These are phyloP conservation scores for Suillus lakei DNA, from an alignment of 768 basidiomycete genomes.

Conservation along the genomic window DNA sequence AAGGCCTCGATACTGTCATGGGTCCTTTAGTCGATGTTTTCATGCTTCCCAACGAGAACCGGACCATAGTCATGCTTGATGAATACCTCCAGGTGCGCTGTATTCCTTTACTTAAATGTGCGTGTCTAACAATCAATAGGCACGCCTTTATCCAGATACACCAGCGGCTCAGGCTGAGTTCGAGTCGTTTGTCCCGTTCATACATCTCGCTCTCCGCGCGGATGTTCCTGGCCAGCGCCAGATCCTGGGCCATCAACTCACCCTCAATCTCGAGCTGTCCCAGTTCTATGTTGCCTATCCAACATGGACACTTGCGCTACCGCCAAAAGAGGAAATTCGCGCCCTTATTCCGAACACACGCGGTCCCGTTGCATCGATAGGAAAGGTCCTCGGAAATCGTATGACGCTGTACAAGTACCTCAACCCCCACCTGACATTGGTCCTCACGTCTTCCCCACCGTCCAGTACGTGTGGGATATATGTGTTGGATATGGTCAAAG, in stretches of 20 bases:
- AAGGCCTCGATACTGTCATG: slow-evolving; percentile 64
- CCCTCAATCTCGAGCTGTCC: slow-evolving; percentile 45
- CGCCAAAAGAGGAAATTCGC: slow-evolving; percentile 60
- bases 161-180: slow-evolving; percentile 48
- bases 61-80: slow-evolving; percentile 70
- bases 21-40: slow-evolving; percentile 66
- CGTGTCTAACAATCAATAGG: slow-evolving; percentile 38
- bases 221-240: slow-evolving; percentile 45
- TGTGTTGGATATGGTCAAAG: slow-evolving; percentile 81
- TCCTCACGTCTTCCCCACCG: slow-evolving; percentile 53
- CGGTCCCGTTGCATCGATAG: slow-evolving; percentile 73
- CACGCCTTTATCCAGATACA: slow-evolving; percentile 71
- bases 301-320: slow-evolving; percentile 69
- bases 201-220: slow-evolving; percentile 64
- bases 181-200: slow-evolving; percentile 42
- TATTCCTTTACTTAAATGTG: not conserved
- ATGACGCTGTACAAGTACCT: slow-evolving; percentile 94
- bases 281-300: slow-evolving; percentile 56
- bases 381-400: slow-evolving; percentile 86
- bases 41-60: slow-evolving; percentile 49
- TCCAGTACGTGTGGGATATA: slow-evolving; percentile 62
- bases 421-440: slow-evolving; percentile 76
- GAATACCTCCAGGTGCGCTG: slow-evolving; percentile 71
- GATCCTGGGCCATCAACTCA: slow-evolving; percentile 62
- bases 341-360: slow-evolving; percentile 51